These are phyloP conservation scores for Penicillium arizonense DNA, from an alignment of 495 filamentous ascomycete species.

Conservation along the genomic window DNA sequence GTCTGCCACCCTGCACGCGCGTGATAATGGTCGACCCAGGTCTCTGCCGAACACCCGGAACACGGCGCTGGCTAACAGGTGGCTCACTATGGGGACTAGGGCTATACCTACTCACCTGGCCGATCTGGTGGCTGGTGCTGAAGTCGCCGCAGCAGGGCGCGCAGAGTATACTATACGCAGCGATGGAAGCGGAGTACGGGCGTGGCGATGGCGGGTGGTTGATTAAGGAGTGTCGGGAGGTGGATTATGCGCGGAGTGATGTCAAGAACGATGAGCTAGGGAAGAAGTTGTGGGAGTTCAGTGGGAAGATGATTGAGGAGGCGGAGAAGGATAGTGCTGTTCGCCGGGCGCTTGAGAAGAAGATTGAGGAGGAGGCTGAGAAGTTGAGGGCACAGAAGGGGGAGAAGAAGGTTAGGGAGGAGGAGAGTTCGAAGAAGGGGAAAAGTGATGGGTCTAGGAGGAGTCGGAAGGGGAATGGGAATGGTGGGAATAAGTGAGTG, in stretches of 20 bases:
- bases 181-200: slow-evolving; percentile 71
- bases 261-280: slow-evolving; percentile 75
- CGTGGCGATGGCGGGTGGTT: slow-evolving; percentile 66
- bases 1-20: slow-evolving; percentile 72
- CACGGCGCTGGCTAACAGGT: slow-evolving; percentile 77
- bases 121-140: slow-evolving; percentile 80
- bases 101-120: slow-evolving; percentile 74
- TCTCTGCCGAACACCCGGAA: slow-evolving; percentile 79
- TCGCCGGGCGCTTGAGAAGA: slow-evolving; percentile 64
- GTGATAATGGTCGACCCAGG: slow-evolving; percentile 87
- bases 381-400: slow-evolving; percentile 41
- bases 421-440: slow-evolving; percentile 33
- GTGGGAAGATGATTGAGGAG: slow-evolving; percentile 79
- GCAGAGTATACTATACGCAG: slow-evolving; percentile 80
- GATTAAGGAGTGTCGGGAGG: slow-evolving; percentile 84
- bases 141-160: slow-evolving; percentile 81
- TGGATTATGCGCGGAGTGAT: slow-evolving; percentile 67
- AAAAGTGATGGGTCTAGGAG: slow-evolving; percentile 42
- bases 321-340: slow-evolving; percentile 79
- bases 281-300: slow-evolving; percentile 83
- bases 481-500: slow-evolving; percentile 20
- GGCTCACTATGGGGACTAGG: slow-evolving; percentile 80
- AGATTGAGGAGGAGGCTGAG: slow-evolving; percentile 53
- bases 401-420: slow-evolving; percentile 41
- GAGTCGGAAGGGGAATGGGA: slow-evolving; percentile 34